phyloP scores from a whole-genome alignment of 2,329 filamentous ascomycete genomes.

The Aureobasidium leucospermi region DNA sequence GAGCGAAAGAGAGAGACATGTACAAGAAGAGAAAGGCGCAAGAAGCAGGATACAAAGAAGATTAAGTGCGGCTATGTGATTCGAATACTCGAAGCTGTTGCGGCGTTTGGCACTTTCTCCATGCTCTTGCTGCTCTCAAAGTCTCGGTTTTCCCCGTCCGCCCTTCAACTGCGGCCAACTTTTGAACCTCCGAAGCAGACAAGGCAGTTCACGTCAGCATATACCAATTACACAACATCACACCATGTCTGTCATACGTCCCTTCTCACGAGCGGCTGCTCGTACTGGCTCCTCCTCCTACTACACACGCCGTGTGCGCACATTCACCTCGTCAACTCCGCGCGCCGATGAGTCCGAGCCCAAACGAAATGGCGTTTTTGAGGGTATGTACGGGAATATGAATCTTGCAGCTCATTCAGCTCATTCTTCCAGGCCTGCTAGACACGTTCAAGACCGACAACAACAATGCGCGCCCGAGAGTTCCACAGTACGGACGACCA shows the following conservation, averaged over 20 bases:
- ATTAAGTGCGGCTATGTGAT: neutral
- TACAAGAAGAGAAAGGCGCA: neutral
- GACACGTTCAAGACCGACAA: neutral
- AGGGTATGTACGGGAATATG: neutral
- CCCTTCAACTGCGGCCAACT: constrained; percentile 7
- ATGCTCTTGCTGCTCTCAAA: neutral
- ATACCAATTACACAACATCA: neutral
- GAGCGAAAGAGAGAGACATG: neutral
- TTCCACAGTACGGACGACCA: neutral
- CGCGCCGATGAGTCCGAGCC: constrained; percentile 3
- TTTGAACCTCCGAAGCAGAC: neutral
- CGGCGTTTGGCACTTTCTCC: neutral
- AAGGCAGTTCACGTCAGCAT: neutral
- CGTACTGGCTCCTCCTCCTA: neutral
- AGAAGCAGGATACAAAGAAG: neutral
- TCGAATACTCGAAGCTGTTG: too few species aligned
- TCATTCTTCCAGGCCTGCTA: neutral
- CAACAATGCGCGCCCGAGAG: neutral
- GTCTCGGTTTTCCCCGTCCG: constrained; percentile 4
- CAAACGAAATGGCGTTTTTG: neutral
- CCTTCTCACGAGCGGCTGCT: neutral
- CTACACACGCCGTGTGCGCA: neutral
- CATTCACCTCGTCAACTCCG: constrained; percentile 6
- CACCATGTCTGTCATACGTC: constrained; percentile 10
- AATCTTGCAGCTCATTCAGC: neutral